phyloP scores from a whole-genome alignment of 257 asterid genomes.

The Henckelia pumila region DNA sequence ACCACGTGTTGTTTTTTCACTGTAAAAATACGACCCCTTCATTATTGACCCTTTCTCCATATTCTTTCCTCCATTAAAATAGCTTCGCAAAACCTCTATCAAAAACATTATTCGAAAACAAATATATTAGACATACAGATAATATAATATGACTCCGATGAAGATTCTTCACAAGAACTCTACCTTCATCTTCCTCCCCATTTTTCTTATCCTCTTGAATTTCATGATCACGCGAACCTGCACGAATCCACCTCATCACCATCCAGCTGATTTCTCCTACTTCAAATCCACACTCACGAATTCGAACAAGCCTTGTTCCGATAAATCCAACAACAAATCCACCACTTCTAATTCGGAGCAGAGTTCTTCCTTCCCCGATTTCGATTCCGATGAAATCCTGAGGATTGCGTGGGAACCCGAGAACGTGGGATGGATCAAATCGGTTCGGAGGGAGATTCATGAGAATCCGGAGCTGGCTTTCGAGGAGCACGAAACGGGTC shows the following conservation, averaged over 20 bases:
- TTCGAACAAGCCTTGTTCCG: constrained; percentile 13
- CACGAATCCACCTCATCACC: constrained; percentile 24
- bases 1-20: constrained; percentile 43
- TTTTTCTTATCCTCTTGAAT: constrained; percentile 17
- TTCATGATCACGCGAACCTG: constrained; percentile 26
- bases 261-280: constrained; percentile 35
- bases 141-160: no score
- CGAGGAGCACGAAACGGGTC: constrained; percentile 72
- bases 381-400: constrained; percentile 42
- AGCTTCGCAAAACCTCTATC: constrained; percentile 5
- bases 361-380: background rate
- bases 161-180: constrained; percentile 18
- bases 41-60: background rate
- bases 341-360: constrained; percentile 10
- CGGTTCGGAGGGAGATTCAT: constrained; percentile 65
- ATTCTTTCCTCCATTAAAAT: constrained; percentile 8
- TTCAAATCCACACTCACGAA: constrained; percentile 26
- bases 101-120: background rate
- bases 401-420: constrained; percentile 39
- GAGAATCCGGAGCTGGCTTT: constrained; percentile 87
- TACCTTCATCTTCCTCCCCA: constrained; percentile 14
- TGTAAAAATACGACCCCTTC: background rate
- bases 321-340: constrained; percentile 34
- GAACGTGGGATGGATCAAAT: constrained; percentile 54
- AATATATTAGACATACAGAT: no score